Evolutionary conservation across 2,329 filamentous ascomycete species (phyloP).

Genomic region (Karstenula rhodostoma): DNA sequence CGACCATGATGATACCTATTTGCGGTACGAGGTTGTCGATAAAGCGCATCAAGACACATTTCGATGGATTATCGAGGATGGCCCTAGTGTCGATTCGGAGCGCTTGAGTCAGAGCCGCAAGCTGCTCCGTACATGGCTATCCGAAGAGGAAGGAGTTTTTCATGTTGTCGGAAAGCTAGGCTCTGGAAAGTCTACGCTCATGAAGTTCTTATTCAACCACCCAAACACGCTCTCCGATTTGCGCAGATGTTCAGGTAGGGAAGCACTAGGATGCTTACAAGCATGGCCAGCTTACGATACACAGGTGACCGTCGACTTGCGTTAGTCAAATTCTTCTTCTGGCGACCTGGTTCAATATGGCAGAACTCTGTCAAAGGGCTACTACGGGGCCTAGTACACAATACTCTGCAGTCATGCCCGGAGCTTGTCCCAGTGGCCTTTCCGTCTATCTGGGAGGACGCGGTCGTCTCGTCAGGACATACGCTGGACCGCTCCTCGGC

Average conservation of each 20-base stretch:
- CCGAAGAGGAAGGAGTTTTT: conserved; percentile 38
- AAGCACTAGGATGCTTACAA: no score
- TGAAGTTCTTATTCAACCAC: conserved; percentile 36
- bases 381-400: conserved; percentile 29
- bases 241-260: conserved; percentile 24
- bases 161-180: conserved; percentile 45
- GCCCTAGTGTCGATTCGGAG: not conserved
- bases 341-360: conserved; percentile 31
- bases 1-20: not conserved
- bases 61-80: conserved; percentile 18
- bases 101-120: not conserved
- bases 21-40: conserved; percentile 13
- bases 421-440: conserved; percentile 9
- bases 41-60: conserved; percentile 18
- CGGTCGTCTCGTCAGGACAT: not conserved
- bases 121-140: conserved; percentile 16
- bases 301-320: conserved; percentile 12
- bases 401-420: conserved; percentile 16
- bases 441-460: conserved; percentile 5
- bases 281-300: not conserved
- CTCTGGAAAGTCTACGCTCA: conserved; percentile 45
- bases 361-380: conserved; percentile 36
- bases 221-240: conserved; percentile 19
- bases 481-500: not conserved
- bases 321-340: conserved; percentile 39